Conservation (phyloP, 23 red algal species). For the Gracilariopsis chorda region DNA sequence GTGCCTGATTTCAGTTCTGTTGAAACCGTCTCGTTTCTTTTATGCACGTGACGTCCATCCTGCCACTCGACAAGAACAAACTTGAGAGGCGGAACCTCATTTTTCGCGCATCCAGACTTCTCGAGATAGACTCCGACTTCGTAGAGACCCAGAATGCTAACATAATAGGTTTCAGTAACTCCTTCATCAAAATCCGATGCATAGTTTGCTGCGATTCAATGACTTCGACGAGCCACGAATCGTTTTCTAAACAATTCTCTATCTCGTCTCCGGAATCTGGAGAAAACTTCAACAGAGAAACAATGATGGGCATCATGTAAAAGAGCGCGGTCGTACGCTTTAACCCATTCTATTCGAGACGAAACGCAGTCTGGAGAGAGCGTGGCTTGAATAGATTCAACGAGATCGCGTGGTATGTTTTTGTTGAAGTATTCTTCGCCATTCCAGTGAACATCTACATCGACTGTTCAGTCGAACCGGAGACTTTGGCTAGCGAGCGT, state of each 20-base stretch:
- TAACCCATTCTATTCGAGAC: no score
- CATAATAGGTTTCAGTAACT: background rate
- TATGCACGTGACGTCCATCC: background rate
- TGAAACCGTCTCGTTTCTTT: background rate
- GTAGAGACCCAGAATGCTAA: background rate
- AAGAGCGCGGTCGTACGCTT: no score
- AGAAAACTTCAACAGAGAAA: background rate
- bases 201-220: background rate
- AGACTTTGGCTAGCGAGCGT: no score
- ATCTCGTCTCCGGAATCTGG: background rate
- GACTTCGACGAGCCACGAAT: background rate
- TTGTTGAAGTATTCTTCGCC: no score
- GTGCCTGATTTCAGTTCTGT: background rate
- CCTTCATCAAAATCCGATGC: background rate
- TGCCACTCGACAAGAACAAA: no score
- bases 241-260: background rate
- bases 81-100: no score
- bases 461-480: no score
- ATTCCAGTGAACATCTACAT: no score
- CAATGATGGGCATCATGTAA: no score
- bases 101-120: background rate
- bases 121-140: background rate
- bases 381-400: no score
- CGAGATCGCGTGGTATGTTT: no score
- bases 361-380: no score